Evolutionary conservation across 805 yeast genomes (phyloP).

Genomic region (Pichia gijzeniarum): DNA sequence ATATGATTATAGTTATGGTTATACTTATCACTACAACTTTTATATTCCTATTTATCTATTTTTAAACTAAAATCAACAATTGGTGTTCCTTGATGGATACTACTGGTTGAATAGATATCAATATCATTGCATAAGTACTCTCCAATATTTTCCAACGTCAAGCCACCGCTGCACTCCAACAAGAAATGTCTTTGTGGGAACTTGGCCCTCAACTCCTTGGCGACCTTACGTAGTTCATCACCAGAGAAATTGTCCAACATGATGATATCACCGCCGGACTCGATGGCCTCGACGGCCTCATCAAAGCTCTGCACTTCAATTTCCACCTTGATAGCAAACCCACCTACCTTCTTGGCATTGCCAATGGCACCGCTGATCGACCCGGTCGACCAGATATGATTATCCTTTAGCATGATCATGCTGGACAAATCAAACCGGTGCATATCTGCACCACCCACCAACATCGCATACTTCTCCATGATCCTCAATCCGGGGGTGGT

Average conservation of each 20-base stretch:
- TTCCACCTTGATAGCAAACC: constrained; percentile 85
- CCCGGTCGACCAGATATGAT: constrained; percentile 89
- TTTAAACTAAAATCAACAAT: constrained; percentile 82
- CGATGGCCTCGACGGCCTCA: constrained; percentile 89
- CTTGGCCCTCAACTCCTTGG: constrained; percentile 49
- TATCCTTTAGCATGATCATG: constrained; percentile 95
- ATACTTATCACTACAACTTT: background rate
- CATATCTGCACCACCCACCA: constrained; percentile 90
- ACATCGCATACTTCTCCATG: constrained; percentile 88
- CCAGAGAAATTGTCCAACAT: constrained; percentile 89
- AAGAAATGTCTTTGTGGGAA: constrained; percentile 53
- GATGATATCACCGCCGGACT: constrained; percentile 91
- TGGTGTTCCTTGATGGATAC: constrained; percentile 87
- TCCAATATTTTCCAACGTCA: constrained; percentile 60
- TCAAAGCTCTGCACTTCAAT: constrained; percentile 83
- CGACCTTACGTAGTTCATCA: constrained; percentile 56
- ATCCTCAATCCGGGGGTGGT: constrained; percentile 94
- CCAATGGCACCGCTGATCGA: constrained; percentile 80
- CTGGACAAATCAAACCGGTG: constrained; percentile 87
- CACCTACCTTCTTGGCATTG: constrained; percentile 73
- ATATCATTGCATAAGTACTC: constrained; percentile 68
- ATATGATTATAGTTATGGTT: too few relatives aligned
- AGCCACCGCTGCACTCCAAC: constrained; percentile 90
- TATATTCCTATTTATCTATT: constrained; percentile 31
- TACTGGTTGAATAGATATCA: constrained; percentile 85